phyloP scores from a whole-genome alignment of 148 eudicot species.

The Rhododendron vialii region DNA sequence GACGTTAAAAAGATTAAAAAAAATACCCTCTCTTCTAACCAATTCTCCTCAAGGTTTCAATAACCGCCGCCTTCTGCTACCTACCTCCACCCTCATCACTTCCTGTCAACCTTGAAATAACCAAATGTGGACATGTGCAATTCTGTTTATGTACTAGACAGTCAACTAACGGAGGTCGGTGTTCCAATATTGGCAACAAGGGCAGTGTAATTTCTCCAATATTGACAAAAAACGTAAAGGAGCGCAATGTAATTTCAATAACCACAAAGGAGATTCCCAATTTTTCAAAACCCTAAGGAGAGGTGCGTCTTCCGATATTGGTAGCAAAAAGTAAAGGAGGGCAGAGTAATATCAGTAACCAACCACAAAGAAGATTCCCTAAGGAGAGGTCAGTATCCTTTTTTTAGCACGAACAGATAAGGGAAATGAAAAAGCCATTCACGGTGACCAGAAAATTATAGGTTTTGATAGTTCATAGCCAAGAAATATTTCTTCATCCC shows the following conservation, averaged over 20 bases:
- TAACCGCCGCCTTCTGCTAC: not conserved
- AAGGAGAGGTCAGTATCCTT: too few relatives aligned
- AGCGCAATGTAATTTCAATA: not conserved
- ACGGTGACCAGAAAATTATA: not conserved
- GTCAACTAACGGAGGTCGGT: not conserved
- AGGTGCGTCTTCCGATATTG: not conserved
- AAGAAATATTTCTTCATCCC: not conserved
- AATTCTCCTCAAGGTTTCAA: not conserved
- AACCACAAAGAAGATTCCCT: too few relatives aligned
- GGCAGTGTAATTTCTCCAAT: not conserved
- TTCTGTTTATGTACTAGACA: not conserved
- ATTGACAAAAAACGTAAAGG: not conserved
- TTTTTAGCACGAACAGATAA: not conserved
- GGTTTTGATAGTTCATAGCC: not conserved
- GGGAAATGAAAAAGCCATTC: not conserved
- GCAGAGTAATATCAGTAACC: not conserved
- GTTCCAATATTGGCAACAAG: not conserved
- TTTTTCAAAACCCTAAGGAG: not conserved
- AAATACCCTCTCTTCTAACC: not conserved
- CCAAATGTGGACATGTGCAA: not conserved
- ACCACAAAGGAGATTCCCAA: not conserved
- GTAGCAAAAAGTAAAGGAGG: not conserved
- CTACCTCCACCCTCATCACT: not conserved
- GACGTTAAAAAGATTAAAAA: not conserved
- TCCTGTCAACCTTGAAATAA: not conserved